Percentiles rank a stretch among this genome's conserved stretches.
phyloP scores from a whole-genome alignment of 495 filamentous ascomycete species.

The Choiromyces venosus region DNA sequence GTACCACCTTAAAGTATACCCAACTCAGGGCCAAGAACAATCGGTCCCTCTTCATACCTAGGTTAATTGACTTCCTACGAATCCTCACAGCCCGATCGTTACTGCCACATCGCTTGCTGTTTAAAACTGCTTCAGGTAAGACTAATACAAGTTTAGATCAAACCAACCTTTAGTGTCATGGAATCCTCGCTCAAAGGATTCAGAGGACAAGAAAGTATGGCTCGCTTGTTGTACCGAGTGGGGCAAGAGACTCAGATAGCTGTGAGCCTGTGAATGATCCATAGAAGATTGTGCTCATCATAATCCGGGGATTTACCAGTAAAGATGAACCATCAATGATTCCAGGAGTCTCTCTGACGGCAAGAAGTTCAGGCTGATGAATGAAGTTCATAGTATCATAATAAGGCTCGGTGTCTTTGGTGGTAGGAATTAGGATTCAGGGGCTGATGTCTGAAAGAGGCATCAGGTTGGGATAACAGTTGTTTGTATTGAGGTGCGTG shows the following conservation, averaged over 20 bases:
- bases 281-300: neutral
- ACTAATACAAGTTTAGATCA: neutral
- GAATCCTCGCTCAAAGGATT: neutral
- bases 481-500: neutral
- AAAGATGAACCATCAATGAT: neutral
- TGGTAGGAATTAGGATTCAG: neutral
- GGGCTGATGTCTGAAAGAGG: neutral
- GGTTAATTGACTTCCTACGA: neutral
- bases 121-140: neutral
- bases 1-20: neutral
- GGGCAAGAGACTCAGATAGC: neutral
- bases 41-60: neutral
- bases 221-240: neutral
- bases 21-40: neutral
- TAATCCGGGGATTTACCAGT: neutral
- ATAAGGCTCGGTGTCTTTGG: neutral
- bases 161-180: neutral
- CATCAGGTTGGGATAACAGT: neutral
- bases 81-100: neutral
- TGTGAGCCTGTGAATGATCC: neutral
- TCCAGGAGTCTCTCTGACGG: neutral
- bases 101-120: neutral
- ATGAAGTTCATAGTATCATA: neutral
- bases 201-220: neutral
- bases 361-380: neutral